A percentile compares a stretch with the other conserved stretches of the same genome.
phyloP scores from a whole-genome alignment of 2,329 filamentous ascomycete genomes.

The Penicillium sp. region DNA sequence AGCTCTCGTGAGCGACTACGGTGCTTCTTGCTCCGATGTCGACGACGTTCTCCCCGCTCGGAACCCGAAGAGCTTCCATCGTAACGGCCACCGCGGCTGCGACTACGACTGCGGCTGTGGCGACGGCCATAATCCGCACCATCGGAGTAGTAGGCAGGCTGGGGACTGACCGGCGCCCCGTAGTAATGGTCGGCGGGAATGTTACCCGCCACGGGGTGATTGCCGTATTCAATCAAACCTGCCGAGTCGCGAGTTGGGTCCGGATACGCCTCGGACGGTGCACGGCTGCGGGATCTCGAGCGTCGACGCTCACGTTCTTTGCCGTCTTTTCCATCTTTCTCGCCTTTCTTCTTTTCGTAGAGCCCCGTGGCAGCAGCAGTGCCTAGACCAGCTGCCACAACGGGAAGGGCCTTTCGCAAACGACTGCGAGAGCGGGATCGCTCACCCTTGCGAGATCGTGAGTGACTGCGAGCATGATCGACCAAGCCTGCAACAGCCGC shows the following conservation, averaged over 20 bases:
- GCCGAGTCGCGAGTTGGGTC: slow-evolving; percentile 41
- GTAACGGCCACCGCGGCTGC: slow-evolving; percentile 25
- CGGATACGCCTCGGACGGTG: slow-evolving; percentile 37
- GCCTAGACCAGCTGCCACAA: slow-evolving; percentile 56
- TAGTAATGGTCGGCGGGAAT: slow-evolving; percentile 45
- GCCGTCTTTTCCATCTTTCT: slow-evolving; percentile 50
- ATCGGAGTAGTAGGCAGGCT: slow-evolving; percentile 36
- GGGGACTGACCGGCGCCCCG: slow-evolving; percentile 37
- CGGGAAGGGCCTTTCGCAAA: slow-evolving; percentile 52
- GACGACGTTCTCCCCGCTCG: slow-evolving; percentile 30
- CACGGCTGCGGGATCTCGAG: slow-evolving; percentile 45
- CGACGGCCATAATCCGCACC: slow-evolving; percentile 40
- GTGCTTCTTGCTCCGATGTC: slow-evolving; percentile 32
- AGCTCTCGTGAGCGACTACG: slow-evolving; percentile 41
- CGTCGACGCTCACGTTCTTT: slow-evolving; percentile 30
- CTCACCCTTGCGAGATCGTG: slow-evolving; percentile 47
- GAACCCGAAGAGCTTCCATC: slow-evolving; percentile 35
- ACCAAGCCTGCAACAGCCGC: slow-evolving; percentile 58
- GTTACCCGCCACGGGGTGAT: slow-evolving; percentile 56
- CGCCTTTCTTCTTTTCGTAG: slow-evolving; percentile 58
- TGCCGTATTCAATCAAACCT: slow-evolving; percentile 59
- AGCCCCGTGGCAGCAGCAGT: slow-evolving; percentile 57
- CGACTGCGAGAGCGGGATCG: slow-evolving; percentile 53
- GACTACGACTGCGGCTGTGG: slow-evolving; percentile 43
- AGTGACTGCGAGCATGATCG: slow-evolving; percentile 53